Base-by-base conservation (phyloP, 441 rosid genomes). In the Corymbia calophylla region DNA sequence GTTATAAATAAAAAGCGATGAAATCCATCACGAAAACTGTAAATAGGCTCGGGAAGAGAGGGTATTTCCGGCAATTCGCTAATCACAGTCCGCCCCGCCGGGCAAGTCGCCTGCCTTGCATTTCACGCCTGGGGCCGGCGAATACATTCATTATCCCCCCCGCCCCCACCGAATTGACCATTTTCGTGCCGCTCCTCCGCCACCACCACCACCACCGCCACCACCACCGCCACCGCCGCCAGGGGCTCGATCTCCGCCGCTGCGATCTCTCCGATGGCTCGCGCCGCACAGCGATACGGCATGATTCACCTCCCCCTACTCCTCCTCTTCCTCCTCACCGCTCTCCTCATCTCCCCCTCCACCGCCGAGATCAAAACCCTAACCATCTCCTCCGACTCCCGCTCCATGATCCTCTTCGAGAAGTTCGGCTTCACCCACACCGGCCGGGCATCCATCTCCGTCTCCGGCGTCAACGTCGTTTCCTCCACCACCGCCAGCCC, bases 391-490 rank as follows among this genome's bases (percentile, higher is more conserved):
- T 88, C 92, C 27, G 99, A 98, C 90, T 88, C 93, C 32, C 99
- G 99, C 25, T 93, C 98, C 29, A 95, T 97, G 98, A 98, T 98
- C 92, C 97, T 97, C 91, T 97, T 98, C 92, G 99, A 97, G 91
- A 98, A 95, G 86, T 98, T 98, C 94, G 99, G 99, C 17, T 97
- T 98, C 97, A 96, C 99, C 4, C 97, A 89, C 91, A 92, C 94
- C 49, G 99, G 99, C 86, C 96, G 93, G 90, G 99, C 96, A 51
- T 56, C 90, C 35, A 91, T 98, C 89, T 80, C 95, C 18, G 95
- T 97, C 89, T 92, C 96, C 89, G 91, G 95, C 88, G 99, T 98
- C 91, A 92, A 93, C 32, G 99, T 98, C 27, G 86, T 94, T 44
- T 91, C 97, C 90, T 92, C 19, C 39, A 90, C 87, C 93, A 90